A percentile compares a stretch with the other conserved stretches of the same genome.
Conservation (phyloP, 805 yeast species). For the Grigorovia yakushimaensis region DNA sequence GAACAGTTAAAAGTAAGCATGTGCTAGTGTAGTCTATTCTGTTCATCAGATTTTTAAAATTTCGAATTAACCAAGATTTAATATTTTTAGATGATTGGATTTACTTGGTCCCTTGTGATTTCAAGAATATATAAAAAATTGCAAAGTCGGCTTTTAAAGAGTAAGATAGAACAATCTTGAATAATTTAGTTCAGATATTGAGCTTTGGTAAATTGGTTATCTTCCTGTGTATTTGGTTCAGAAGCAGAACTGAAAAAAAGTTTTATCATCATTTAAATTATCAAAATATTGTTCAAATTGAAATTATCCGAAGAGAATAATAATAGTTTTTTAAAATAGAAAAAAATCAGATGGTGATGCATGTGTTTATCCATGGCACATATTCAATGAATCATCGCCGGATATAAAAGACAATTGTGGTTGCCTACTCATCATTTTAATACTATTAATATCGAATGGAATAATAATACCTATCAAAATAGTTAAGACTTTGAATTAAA, state of each 20-base stretch:
- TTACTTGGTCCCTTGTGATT: no score
- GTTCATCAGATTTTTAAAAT: no score
- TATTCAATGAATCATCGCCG: constrained; percentile 35
- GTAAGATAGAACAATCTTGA: background rate
- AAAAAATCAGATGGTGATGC: constrained; percentile 90
- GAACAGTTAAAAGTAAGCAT: no score
- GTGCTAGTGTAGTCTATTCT: no score
- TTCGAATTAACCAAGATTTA: no score
- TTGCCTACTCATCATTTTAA: constrained; percentile 30
- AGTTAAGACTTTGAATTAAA: background rate
- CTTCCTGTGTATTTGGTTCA: constrained; percentile 63
- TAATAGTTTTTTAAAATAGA: constrained; percentile 6
- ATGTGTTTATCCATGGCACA: constrained; percentile 81
- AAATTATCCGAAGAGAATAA: background rate
- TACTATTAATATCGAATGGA: background rate
- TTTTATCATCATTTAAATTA: constrained; percentile 24
- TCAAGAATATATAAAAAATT: no score
- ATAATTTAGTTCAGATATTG: constrained; percentile 31
- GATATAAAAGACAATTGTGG: constrained; percentile 30
- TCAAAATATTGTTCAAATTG: background rate
- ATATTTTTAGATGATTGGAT: no score
- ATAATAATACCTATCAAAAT: background rate
- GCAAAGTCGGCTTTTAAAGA: no score
- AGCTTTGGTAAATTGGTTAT: constrained; percentile 60
- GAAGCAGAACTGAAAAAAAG: constrained; percentile 89